A percentile compares a stretch with the other conserved stretches of the same genome.
These are phyloP conservation scores for Xylariaceae sp. DNA, from an alignment of 2,329 filamentous ascomycete genomes.

Conservation along the genomic window DNA sequence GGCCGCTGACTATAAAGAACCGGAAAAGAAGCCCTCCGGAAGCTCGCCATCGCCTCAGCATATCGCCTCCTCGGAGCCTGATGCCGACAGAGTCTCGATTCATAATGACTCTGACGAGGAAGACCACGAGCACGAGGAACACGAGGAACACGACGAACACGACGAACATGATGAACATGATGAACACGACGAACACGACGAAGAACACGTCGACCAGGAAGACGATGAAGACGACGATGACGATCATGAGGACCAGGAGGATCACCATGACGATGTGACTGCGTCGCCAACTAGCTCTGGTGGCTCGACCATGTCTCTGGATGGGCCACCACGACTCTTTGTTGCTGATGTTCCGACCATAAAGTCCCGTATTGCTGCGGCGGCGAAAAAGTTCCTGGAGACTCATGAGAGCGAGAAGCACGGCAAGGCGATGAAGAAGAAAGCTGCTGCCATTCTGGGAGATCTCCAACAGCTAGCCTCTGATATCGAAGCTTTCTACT, in stretches of 20 bases:
- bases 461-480: slow-evolving; percentile 66
- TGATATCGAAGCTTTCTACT: slow-evolving; percentile 68
- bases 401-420: slow-evolving; percentile 72
- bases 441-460: slow-evolving; percentile 69
- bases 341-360: slow-evolving; percentile 50
- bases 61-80: slow-evolving; percentile 30
- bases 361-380: slow-evolving; percentile 66
- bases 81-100: slow-evolving; percentile 31
- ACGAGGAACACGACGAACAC: slow-evolving; percentile 9
- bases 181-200: slow-evolving; percentile 40
- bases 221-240: slow-evolving; percentile 43
- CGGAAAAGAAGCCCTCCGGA: slow-evolving; percentile 29
- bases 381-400: slow-evolving; percentile 79
- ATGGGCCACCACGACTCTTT: slow-evolving; percentile 46
- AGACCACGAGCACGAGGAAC: slow-evolving; percentile 9
- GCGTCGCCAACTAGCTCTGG: slow-evolving; percentile 63
- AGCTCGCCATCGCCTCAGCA: slow-evolving; percentile 28
- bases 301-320: slow-evolving; percentile 59
- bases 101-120: slow-evolving; percentile 46
- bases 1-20: slow-evolving; percentile 46
- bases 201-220: slow-evolving; percentile 33
- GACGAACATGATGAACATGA: slow-evolving; percentile 47
- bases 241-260: slow-evolving; percentile 46
- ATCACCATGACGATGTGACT: slow-evolving; percentile 49
- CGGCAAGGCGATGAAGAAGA: slow-evolving; percentile 68